Evolutionary conservation across 768 basidiomycete genomes (phyloP).

Genomic region (Sarcomyxa edulis): DNA sequence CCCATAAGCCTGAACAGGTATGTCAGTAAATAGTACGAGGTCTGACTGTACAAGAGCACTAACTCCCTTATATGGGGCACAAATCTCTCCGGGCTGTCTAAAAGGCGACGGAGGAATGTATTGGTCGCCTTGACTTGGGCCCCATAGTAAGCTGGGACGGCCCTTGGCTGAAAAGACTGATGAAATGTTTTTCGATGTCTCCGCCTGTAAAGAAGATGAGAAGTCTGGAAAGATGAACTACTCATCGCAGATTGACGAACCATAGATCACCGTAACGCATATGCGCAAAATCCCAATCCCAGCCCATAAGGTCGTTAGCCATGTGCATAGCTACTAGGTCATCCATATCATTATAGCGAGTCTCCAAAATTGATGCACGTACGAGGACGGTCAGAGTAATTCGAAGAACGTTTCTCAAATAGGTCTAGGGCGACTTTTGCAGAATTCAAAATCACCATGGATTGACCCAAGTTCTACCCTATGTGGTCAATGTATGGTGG

Average conservation of each 20-base stretch:
- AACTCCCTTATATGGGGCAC: conserved; percentile 23
- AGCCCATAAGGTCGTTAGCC: conserved; percentile 22
- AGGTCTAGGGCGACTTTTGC: conserved; percentile 32
- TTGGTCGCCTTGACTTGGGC: conserved; percentile 16
- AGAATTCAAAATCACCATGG: conserved; percentile 35
- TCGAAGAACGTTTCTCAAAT: conserved; percentile 37
- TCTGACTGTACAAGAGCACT: conserved; percentile 6
- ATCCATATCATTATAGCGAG: too few species aligned
- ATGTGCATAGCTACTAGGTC: too few species aligned
- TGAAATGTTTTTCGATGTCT: conserved; percentile 27
- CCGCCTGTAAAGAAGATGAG: conserved; percentile 9
- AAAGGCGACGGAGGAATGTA: conserved; percentile 19
- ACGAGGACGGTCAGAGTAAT: conserved; percentile 43
- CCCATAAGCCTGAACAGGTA: conserved; percentile 19
- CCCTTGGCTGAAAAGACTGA: conserved; percentile 29
- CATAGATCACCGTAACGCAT: conserved; percentile 24
- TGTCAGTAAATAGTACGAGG: neutral
- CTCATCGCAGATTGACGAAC: conserved; percentile 13
- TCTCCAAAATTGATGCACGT: too few species aligned
- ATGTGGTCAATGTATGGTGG: too few species aligned
- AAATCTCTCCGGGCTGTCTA: conserved; percentile 22
- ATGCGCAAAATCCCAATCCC: conserved; percentile 27
- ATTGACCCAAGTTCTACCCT: conserved; percentile 30
- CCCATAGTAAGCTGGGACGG: conserved; percentile 19
- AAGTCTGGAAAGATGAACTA: neutral